Evolutionary conservation across 2,329 filamentous ascomycete species (phyloP), one percentile per base, ranked within the genome.

Genomic region (Xylaria sp.): DNA sequence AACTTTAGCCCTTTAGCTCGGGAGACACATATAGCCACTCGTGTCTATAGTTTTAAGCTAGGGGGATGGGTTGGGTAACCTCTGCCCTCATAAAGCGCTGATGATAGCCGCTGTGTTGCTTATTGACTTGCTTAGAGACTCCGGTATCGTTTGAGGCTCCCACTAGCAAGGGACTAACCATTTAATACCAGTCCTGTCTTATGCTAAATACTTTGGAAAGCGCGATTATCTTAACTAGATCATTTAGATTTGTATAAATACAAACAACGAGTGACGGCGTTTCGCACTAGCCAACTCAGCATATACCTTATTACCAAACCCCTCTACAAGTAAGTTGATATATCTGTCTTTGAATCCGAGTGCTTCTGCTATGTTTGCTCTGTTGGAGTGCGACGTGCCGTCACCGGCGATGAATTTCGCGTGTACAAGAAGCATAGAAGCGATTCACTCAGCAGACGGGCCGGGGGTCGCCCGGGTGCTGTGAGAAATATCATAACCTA

Each of bases 351-450:
- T 41, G 17, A 11, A 21, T 48, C n/a, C 49, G 27, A 4, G 10
- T 8, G 33, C 40, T n/a, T 15, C 27, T 19, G 15, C 15, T 21
- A n/a, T 17, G 17, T 2, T 25, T 33, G 10, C 19, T 21, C 6
- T 11, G 2, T 13, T 19, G 27, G n/a, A 27, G 2, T 11, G 54
- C 33, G 17, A 49, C 19, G 23, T 23, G 13, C 9, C 47, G 37
- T 19, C 55, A 43, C n/a, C 13, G 37, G 4, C 29, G 37, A 1
- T 52, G 19, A 17, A 52, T 27, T 2, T 37, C 37, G 13, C 46
- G 37, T 47, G 52, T 58, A 46, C 46, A 58, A 10, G 55, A 43
- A n/a, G 55, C 17, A 6, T 58, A 58, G 29, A 58, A 58, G 38
- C 55, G 55, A 19, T 52, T 44, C 10, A 58, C 21, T 47, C 55